These are phyloP conservation scores for Coemansia sp. DNA, from an alignment of 192 early-diverging fungal genomes.

Conservation along the genomic window DNA sequence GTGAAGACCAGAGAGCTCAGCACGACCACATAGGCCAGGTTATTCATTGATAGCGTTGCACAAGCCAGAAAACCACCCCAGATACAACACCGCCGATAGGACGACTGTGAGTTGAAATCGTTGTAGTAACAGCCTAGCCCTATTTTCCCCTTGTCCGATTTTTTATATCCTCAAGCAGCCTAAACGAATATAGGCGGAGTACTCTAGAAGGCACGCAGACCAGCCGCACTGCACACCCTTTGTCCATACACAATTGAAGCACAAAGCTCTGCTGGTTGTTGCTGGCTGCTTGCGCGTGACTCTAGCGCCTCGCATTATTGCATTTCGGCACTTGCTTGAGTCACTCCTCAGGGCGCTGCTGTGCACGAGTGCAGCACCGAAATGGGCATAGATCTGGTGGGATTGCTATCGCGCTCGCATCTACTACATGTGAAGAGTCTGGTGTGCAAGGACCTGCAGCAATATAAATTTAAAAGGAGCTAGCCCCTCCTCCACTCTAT, in stretches of 20 bases:
- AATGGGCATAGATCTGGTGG: neutral
- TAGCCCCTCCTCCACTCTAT: neutral
- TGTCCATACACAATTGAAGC: neutral
- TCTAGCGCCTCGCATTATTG: neutral
- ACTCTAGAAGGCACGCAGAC: neutral
- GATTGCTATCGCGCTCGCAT: neutral
- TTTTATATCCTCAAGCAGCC: neutral
- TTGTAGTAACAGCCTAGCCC: too few relatives aligned
- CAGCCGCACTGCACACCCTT: neutral
- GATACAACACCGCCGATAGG: too few relatives aligned
- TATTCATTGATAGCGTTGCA: neutral
- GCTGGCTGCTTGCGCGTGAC: constrained; percentile 2
- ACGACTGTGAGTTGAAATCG: too few relatives aligned
- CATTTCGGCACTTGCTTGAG: neutral
- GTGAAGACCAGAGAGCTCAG: too few relatives aligned
- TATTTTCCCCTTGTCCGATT: neutral
- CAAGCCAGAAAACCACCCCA: neutral
- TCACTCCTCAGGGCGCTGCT: neutral
- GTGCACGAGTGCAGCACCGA: neutral
- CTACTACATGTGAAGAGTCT: neutral
- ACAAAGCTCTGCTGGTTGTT: neutral
- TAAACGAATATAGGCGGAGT: neutral
- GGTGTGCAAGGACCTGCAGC: neutral
- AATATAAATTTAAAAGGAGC: neutral
- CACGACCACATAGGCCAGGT: too few relatives aligned